Conservation (phyloP, 1,139 yeast genomes). For the Pichiaceae sp. region DNA sequence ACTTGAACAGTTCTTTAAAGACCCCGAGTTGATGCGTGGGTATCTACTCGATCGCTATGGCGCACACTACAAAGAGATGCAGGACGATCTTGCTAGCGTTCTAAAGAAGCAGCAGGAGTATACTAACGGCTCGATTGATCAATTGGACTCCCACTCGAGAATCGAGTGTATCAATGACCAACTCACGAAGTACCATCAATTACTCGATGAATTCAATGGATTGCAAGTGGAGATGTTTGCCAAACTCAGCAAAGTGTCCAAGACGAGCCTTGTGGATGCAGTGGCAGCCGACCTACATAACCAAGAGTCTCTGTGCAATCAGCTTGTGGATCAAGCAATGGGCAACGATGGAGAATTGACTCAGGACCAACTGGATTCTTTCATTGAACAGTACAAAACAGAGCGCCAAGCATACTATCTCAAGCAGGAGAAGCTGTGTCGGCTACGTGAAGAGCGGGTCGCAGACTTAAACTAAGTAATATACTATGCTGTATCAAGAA, state of each 20-base stretch:
- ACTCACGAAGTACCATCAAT: conserved; percentile 8
- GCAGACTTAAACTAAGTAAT: not conserved
- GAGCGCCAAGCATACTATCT: conserved; percentile 45
- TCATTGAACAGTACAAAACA: conserved; percentile 36
- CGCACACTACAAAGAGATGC: conserved; percentile 5
- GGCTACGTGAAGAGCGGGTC: conserved; percentile 64
- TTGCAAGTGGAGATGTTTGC: conserved; percentile 30
- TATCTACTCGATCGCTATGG: conserved; percentile 14
- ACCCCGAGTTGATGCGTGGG: conserved; percentile 21
- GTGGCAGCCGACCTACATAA: conserved; percentile 24
- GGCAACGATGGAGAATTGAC: conserved; percentile 4
- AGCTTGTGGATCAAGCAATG: conserved; percentile 25
- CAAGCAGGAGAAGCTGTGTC: conserved; percentile 46
- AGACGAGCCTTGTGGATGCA: conserved; percentile 22
- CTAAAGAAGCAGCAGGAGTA: conserved; percentile 14
- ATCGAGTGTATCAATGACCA: conserved; percentile 8
- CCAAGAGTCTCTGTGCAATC: conserved; percentile 26
- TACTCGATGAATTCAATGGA: conserved; percentile 14
- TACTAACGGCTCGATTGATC: conserved; percentile 18
- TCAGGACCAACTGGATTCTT: conserved; percentile 20
- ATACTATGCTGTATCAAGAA: conserved; percentile 54
- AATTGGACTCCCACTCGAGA: conserved; percentile 7
- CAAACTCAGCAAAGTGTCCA: conserved; percentile 28
- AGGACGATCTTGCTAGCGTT: conserved; percentile 7
- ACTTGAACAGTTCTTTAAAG: conserved; percentile 19